These are phyloP conservation scores for Solanum appendiculatum DNA, from an alignment of 257 asterid genomes.

Conservation along the genomic window DNA sequence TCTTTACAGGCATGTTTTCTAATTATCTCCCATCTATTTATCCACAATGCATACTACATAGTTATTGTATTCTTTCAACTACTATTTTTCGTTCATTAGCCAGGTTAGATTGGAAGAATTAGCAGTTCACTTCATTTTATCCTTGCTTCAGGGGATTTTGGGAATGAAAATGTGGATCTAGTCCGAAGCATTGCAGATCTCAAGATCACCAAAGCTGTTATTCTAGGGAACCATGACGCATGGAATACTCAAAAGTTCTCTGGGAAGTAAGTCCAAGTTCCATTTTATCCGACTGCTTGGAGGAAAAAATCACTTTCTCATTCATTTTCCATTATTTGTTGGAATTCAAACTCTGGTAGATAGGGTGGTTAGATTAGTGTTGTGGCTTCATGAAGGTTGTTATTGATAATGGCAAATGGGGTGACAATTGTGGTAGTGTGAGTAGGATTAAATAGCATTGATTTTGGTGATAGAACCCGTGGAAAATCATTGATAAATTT, in stretches of 20 bases:
- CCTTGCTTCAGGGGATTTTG: constrained; percentile 80
- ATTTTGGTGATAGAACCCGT: not conserved
- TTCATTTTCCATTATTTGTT: not conserved
- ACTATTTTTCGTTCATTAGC: constrained; percentile 1
- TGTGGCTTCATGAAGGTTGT: not conserved
- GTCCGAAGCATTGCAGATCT: constrained; percentile 64
- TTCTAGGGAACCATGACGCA: constrained; percentile 96
- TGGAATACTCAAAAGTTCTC: constrained; percentile 77
- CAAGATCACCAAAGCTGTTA: constrained; percentile 62
- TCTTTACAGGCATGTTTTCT: constrained; percentile 81
- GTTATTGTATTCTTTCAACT: not conserved
- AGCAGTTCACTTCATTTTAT: constrained; percentile 15
- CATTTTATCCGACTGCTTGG: not conserved
- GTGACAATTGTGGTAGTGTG: not conserved
- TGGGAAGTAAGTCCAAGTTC: constrained; percentile 26
- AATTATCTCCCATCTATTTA: constrained; percentile 1
- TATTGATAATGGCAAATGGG: not conserved
- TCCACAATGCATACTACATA: not conserved
- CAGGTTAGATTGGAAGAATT: not conserved
- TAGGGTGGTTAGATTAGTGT: not conserved
- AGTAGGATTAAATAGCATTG: not conserved
- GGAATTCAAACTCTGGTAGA: not conserved
- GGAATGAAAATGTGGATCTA: constrained; percentile 81
- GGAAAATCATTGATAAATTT: not conserved
- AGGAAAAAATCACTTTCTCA: not conserved